phyloP scores from a whole-genome alignment of 805 yeast species.

The Ogataea wickerhamii region DNA sequence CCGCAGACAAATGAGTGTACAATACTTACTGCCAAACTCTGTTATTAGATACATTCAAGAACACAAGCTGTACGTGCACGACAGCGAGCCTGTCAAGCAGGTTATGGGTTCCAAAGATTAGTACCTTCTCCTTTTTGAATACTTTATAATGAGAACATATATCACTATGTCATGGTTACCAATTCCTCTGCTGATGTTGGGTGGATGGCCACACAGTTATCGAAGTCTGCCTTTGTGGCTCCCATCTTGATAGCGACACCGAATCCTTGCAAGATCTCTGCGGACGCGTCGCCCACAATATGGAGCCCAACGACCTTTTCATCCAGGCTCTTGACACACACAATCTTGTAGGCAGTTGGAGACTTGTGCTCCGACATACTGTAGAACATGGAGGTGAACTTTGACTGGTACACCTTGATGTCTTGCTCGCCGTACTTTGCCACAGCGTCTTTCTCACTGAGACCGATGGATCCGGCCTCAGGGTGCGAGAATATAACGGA shows the following conservation, averaged over 20 bases:
- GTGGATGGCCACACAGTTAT: slow-evolving; percentile 94
- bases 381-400: slow-evolving; percentile 89
- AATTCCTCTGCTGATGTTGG: slow-evolving; percentile 98
- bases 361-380: slow-evolving; percentile 80
- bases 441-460: slow-evolving; percentile 74
- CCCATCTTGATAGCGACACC: slow-evolving; percentile 99
- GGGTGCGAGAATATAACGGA: slow-evolving; percentile 98
- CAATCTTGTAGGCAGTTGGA: slow-evolving; percentile 82
- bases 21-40: slow-evolving; percentile 86
- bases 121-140: no score
- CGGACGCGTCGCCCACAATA: slow-evolving; percentile 82
- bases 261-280: slow-evolving; percentile 96
- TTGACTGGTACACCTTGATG: slow-evolving; percentile 76
- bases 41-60: slow-evolving; percentile 95
- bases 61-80: slow-evolving; percentile 78
- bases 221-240: slow-evolving; percentile 95
- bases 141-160: background rate
- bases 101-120: slow-evolving; percentile 45
- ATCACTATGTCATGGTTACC: slow-evolving; percentile 65
- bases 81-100: slow-evolving; percentile 91
- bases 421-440: slow-evolving; percentile 75
- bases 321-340: slow-evolving; percentile 64
- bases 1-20: slow-evolving; percentile 95
- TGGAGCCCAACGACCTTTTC: slow-evolving; percentile 97
- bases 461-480: slow-evolving; percentile 92